These are phyloP conservation scores for Isabelozyma pseudorhagii DNA, from an alignment of 805 yeast genomes.

Conservation along the genomic window DNA sequence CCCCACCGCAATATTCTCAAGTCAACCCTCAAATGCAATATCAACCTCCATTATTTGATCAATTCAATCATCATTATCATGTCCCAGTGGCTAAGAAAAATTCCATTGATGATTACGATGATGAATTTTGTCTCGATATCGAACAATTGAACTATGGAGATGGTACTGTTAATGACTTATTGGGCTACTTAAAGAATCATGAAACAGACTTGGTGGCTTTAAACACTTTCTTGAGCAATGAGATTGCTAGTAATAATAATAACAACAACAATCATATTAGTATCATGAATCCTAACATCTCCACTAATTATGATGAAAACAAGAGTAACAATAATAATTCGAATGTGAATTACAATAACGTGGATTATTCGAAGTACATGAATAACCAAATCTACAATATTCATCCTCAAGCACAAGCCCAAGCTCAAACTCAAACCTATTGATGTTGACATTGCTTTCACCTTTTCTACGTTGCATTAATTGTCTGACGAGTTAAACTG, in stretches of 20 bases:
- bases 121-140: constrained; percentile 40
- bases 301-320: constrained; percentile 1
- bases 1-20: neutral
- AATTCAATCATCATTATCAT: constrained; percentile 1
- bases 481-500: neutral
- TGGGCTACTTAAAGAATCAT: constrained; percentile 3
- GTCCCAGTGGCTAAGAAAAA: neutral
- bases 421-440: neutral
- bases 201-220: neutral
- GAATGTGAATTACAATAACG: neutral
- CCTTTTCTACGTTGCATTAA: neutral
- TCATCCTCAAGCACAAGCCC: neutral
- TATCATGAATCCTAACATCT: constrained; percentile 1
- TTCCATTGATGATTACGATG: constrained; percentile 33
- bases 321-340: constrained; percentile 2
- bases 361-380: neutral
- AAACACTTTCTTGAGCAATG: neutral
- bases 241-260: constrained; percentile 1
- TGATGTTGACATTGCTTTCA: neutral
- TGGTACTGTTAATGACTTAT: constrained; percentile 4
- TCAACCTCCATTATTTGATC: constrained; percentile 4
- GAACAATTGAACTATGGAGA: constrained; percentile 31
- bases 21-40: neutral
- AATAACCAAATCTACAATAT: neutral
- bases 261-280: neutral